Base-by-base conservation (phyloP, 176 grass and related monocot species). In the Triticum turgidum region DNA sequence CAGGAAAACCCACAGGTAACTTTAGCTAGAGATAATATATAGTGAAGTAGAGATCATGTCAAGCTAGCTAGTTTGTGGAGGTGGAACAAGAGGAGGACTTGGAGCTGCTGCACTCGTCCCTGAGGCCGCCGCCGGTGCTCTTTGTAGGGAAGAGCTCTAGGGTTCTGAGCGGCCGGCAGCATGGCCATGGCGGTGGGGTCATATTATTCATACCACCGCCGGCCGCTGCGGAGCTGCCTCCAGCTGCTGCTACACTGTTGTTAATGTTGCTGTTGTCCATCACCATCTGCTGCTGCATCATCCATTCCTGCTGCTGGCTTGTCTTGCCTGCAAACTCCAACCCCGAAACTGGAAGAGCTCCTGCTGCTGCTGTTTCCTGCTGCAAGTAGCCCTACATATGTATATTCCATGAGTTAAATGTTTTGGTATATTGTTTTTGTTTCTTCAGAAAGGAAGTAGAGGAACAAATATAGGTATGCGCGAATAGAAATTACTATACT, bases 81-180 rank as follows among this genome's bases (percentile, higher is more conserved):
- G 96, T 95, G 65, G 96, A 95, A 85, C 96, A 95, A 44, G 96
- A 94, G 5, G 96, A 95, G 47, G 91, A 98, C 77, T 98, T 95
- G 84, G 96, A 98, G 76, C 93, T 92, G 88, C 86, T 95, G 80
- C 88, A 95, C 32, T 98, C 93, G 12, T 98, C 96, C 80, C 68
- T 95, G 62, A 98, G 88, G 1, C 96, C 47, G 73, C 73, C 73
- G 2, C 45, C 88, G 30, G 83, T 94, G 91, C 89, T 93, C 83
- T 86, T 94, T 11, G 91, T 93, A 10, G 96, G 96, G 82, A 98
- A 98, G 67, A 98, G 91, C 12, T 98, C 93, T 56, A 98, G 52
- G 33, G 96, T 98, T 76, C 87, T 94, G 24, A 91, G 93, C 80
- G 86, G 83, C 39, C 88, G 85, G 85, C 91, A 95, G 69, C 91